Evolutionary conservation across 1,284 basidiomycete species (phyloP).

Genomic region (Vanrija humicola): DNA sequence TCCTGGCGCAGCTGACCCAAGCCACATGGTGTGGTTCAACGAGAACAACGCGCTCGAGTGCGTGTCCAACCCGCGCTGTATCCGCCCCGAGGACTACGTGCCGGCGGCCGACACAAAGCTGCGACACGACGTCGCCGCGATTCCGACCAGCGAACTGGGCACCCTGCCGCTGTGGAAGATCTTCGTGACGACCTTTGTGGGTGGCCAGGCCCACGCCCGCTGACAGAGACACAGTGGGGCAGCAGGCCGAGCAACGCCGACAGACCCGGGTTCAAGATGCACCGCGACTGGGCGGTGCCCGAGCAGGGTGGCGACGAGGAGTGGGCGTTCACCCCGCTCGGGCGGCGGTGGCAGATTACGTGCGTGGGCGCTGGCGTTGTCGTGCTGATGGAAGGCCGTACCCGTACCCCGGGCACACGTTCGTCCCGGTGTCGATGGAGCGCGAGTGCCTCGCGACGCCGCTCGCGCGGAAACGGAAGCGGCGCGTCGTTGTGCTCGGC

Average conservation of each 20-base stretch:
- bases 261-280: neutral
- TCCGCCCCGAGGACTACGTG: neutral
- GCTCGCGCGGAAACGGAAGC: neutral
- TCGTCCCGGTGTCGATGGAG: neutral
- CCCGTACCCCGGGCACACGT: conserved; percentile 16
- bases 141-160: neutral
- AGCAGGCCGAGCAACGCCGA: neutral
- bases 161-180: conserved; percentile 1
- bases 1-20: neutral
- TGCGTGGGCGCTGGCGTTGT: neutral
- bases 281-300: neutral
- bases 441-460: neutral
- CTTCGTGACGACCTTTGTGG: conserved; percentile 1
- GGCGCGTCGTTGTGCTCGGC: conserved; percentile 1
- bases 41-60: conserved; percentile 5
- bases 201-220: neutral
- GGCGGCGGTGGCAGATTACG: conserved; percentile 1
- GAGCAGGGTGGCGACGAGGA: neutral
- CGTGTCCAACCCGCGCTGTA: conserved; percentile 6
- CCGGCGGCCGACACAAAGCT: neutral
- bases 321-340: conserved; percentile 8
- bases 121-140: neutral
- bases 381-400: conserved; percentile 8
- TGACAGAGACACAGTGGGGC: neutral
- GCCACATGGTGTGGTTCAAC: conserved; percentile 8